phyloP scores from a whole-genome alignment of 441 rosid species.

The Caryocar brasiliense region DNA sequence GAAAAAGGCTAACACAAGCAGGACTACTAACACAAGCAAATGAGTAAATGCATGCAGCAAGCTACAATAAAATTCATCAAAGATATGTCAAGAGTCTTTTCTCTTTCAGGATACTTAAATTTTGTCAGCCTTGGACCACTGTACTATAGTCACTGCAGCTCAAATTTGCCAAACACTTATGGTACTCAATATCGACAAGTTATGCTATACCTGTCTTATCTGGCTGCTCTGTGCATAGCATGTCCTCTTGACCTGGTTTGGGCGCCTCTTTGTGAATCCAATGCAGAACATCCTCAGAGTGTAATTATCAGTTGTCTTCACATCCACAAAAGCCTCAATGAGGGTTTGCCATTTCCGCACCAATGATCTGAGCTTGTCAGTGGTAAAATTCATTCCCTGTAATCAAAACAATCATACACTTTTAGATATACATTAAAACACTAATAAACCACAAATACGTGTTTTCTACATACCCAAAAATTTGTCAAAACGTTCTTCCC shows the following conservation, averaged over 20 bases:
- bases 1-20: too few relatives aligned
- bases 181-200: too few relatives aligned
- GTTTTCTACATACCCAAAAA: conserved; percentile 92
- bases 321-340: conserved; percentile 88
- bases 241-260: conserved; percentile 89
- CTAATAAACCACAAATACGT: neutral
- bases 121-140: too few relatives aligned
- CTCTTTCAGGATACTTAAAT: too few relatives aligned
- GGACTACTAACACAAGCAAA: too few relatives aligned
- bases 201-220: conserved; percentile 59
- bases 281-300: conserved; percentile 85
- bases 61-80: too few relatives aligned
- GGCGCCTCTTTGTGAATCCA: conserved; percentile 76
- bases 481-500: conserved; percentile 80
- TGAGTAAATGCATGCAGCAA: too few relatives aligned
- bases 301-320: conserved; percentile 71
- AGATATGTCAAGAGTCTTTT: too few relatives aligned
- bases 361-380: conserved; percentile 84
- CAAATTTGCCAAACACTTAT: too few relatives aligned
- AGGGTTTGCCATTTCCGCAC: conserved; percentile 83
- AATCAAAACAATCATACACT: neutral
- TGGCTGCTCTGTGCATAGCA: conserved; percentile 87
- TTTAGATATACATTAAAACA: too few relatives aligned
- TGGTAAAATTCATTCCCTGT: conserved; percentile 64
- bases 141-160: too few relatives aligned